Evolutionary conservation across 2,329 filamentous ascomycete genomes (phyloP), one percentile per base, ranked within the genome.

Genomic region (Aspergillus sp.): DNA sequence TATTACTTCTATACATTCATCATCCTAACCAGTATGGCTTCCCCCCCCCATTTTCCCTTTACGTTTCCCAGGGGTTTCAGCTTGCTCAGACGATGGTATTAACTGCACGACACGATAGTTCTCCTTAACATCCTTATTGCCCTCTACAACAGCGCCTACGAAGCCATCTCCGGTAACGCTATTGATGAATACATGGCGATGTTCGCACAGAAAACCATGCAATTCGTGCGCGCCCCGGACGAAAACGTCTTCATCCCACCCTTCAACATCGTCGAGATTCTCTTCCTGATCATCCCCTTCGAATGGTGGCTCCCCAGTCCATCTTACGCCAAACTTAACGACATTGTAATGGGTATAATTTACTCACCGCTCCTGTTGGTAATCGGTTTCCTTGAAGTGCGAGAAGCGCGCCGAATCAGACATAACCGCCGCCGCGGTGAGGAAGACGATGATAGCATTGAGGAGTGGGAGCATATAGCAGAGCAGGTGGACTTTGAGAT

Each of bases 1-100:
- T 99, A 99, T 79, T 99, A 99, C 79, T 85, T 96, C 71, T 99
- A 97, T 75, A 96, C 93, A 17, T 99, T 99, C 70, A 88, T 98
- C 40, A 90, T 99, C 68, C 97, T 96, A 89, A 93, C 95, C 62
- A 70, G 77, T 79, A 66, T 64, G 73, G 68, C 13, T 4, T n/a
- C 20, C 30, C 11, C 24, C n/a, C 37, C 37, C 40, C 7, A 24
- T 15, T 22, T n/a, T n/a, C 22, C 15, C 20, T 20, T 20, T 22
- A n/a, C 2, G 7, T 15, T 30, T 17, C 7, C 27, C 27, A 9
- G 27, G 27, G 27, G 27, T 9, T 30, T 8, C 22, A 6, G 24
- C 34, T 15, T n/a, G 9, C 2, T 9, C 30, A 9, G 27, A 46
- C 27, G 9, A 30, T 11, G 27, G 27, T 19, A 30, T 56, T 68